Evolutionary conservation across 2,329 filamentous ascomycete species (phyloP).

Genomic region (Talaromyces verruculosus): DNA sequence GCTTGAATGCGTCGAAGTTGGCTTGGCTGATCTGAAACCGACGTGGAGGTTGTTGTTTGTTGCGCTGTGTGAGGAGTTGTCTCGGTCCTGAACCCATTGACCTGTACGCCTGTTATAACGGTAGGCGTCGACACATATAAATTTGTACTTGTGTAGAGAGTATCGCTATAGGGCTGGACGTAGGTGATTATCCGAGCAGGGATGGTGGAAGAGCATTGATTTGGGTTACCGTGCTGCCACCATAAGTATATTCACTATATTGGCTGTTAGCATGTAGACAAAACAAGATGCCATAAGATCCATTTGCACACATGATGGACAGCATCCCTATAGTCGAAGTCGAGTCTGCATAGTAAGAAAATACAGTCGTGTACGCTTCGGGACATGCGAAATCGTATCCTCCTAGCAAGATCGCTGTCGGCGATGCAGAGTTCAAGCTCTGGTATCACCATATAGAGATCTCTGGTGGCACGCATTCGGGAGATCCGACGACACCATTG

Average conservation of each 20-base stretch:
- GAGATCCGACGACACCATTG: not conserved
- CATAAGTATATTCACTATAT: not conserved
- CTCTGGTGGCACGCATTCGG: not conserved
- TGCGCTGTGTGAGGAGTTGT: not conserved
- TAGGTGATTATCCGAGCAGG: not conserved
- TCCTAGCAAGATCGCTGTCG: not conserved
- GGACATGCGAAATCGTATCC: not conserved
- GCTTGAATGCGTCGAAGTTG: not conserved
- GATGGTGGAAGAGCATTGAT: not conserved
- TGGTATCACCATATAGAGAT: not conserved
- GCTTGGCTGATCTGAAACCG: not conserved
- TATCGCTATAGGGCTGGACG: not conserved
- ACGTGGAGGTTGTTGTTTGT: not conserved
- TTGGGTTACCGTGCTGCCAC: not conserved
- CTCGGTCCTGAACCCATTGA: not conserved
- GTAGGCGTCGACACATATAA: not conserved
- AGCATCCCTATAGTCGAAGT: not conserved
- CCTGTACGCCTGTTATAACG: not conserved
- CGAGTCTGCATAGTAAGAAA: not conserved
- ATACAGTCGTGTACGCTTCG: not conserved
- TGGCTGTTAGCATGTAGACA: not conserved
- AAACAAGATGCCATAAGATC: not conserved
- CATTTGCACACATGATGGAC: not conserved
- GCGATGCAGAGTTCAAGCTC: not conserved
- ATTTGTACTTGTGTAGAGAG: not conserved